Conservation (phyloP, 2,329 filamentous ascomycete species). For the Colletotrichum costaricense region DNA sequence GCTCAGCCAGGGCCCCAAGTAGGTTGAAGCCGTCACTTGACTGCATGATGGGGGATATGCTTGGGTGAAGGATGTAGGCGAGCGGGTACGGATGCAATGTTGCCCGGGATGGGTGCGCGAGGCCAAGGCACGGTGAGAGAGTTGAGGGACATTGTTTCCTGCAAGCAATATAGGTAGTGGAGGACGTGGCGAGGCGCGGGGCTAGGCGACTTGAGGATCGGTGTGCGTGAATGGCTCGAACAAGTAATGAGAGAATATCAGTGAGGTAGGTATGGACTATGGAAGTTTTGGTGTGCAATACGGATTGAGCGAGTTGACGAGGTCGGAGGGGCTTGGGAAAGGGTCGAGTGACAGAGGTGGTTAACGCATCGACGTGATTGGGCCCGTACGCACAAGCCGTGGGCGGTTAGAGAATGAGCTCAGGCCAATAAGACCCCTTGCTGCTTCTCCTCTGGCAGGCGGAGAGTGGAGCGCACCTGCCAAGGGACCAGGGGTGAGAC, state of each 20-base stretch:
- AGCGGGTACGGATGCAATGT: slow-evolving; percentile 28
- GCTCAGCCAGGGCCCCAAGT: neutral
- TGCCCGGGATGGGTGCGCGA: slow-evolving; percentile 1
- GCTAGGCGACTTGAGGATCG: neutral
- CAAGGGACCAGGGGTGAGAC: slow-evolving; percentile 30
- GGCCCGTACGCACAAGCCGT: slow-evolving; percentile 37
- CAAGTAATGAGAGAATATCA: neutral
- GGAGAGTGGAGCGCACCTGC: slow-evolving; percentile 19
- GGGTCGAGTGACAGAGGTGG: slow-evolving; percentile 40
- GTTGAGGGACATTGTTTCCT: slow-evolving; percentile 15
- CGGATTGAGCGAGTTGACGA: neutral
- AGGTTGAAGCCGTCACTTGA: slow-evolving; percentile 28
- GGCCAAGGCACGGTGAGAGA: neutral
- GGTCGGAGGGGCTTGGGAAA: slow-evolving; percentile 32
- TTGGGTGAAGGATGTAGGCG: slow-evolving; percentile 31
- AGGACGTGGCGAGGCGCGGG: slow-evolving; percentile 7
- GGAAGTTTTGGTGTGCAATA: neutral
- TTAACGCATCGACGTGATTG: slow-evolving; percentile 42
- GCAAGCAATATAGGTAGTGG: slow-evolving; percentile 17
- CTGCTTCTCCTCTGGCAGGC: slow-evolving; percentile 40
- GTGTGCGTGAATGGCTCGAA: neutral
- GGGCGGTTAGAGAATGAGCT: slow-evolving; percentile 52
- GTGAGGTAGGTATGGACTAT: slow-evolving; percentile 18
- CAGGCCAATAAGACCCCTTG: slow-evolving; percentile 47
- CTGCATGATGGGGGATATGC: slow-evolving; percentile 18